A percentile compares a stretch with the other conserved stretches of the same genome.
These are phyloP conservation scores for Aschersonia sp. DNA, from an alignment of 2,329 filamentous ascomycete species.

Conservation along the genomic window DNA sequence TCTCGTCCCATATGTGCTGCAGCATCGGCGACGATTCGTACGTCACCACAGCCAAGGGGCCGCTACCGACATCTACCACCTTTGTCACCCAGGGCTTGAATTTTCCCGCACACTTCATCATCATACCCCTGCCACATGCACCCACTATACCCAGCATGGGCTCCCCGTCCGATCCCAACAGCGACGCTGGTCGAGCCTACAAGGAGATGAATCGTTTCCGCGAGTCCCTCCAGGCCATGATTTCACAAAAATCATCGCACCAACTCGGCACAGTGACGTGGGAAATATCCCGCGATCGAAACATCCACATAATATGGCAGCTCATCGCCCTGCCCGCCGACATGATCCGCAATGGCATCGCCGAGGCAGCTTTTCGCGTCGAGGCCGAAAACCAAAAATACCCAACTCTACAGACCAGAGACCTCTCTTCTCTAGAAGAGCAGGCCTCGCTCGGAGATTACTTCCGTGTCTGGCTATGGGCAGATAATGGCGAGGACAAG, in stretches of 20 bases:
- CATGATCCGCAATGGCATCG: conserved; percentile 55
- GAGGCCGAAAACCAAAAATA: conserved; percentile 63
- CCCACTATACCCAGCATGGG: conserved; percentile 59
- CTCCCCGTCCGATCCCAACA: conserved; percentile 32
- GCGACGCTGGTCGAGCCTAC: conserved; percentile 46
- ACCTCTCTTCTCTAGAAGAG: conserved; percentile 31
- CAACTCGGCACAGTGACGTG: conserved; percentile 75
- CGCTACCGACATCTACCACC: conserved; percentile 56
- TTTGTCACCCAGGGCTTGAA: conserved; percentile 49
- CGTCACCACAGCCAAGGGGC: conserved; percentile 82
- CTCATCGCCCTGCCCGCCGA: conserved; percentile 62
- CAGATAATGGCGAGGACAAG: conserved; percentile 34
- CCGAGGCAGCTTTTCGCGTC: conserved; percentile 79
- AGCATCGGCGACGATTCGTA: conserved; percentile 82
- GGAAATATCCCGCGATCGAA: conserved; percentile 71
- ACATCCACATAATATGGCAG: conserved; percentile 91
- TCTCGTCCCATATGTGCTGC: conserved; percentile 77
- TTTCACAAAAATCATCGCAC: conserved; percentile 37
- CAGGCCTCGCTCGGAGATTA: conserved; percentile 45
- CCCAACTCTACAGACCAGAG: conserved; percentile 32
- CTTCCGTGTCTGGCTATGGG: conserved; percentile 75
- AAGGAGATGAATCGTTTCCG: conserved; percentile 76
- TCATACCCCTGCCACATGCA: conserved; percentile 75
- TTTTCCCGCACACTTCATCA: conserved; percentile 78
- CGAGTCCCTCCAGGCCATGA: conserved; percentile 63